Base-by-base conservation (phyloP, 2,329 filamentous ascomycete genomes). In the Ophiocordyceps unilateralis region DNA sequence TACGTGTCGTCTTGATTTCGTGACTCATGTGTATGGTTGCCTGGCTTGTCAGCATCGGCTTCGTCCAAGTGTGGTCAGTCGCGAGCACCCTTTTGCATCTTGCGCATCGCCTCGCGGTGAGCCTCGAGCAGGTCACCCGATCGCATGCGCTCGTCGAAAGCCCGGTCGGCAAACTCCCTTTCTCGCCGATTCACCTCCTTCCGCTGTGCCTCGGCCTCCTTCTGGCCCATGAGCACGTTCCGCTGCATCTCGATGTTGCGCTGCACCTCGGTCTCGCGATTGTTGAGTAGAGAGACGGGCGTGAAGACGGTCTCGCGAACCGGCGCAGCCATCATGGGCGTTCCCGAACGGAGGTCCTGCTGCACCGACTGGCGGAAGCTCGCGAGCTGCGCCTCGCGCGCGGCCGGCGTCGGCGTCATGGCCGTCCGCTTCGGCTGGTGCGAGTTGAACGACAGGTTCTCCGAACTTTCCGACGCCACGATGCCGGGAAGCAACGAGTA, bases 81-180 rank as follows among this genome's bases (percentile, higher is more conserved):
- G 7, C 41, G 38, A 10, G 43, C 34, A n/a, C 22, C 30, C 17
- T 46, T 61, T 53, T 94, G 87, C 78, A 95, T 82, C 57, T 70
- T 78, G 48, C 82, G 70, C 73, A 95, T 72, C 1, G 81, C 83
- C 48, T 88, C 81, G 19, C 81, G 72, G 58, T 95, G 88, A 20
- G 79, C 71, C 39, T 83, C 81, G 42, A 83, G 67, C 66, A 93
- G 73, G 48, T 82, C 76, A 0, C 80, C 79, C 15, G 74, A 77
- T 43, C 84, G 70, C 82, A 93, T 91, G 49, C 76, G 71, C 57
- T 81, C 76, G 49, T 86, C 81, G 52, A 86, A 78, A 32, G 70
- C 69, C 41, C 72, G 72, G 14, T 83, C 76, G 6, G 69, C 66
- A 43, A 72, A 66, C 48, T 76, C 69, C 49, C 70, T 72, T 41